Evolutionary conservation across 768 basidiomycete species (phyloP), one percentile per base, ranked within the genome.

Genomic region (Mycena galericulata): DNA sequence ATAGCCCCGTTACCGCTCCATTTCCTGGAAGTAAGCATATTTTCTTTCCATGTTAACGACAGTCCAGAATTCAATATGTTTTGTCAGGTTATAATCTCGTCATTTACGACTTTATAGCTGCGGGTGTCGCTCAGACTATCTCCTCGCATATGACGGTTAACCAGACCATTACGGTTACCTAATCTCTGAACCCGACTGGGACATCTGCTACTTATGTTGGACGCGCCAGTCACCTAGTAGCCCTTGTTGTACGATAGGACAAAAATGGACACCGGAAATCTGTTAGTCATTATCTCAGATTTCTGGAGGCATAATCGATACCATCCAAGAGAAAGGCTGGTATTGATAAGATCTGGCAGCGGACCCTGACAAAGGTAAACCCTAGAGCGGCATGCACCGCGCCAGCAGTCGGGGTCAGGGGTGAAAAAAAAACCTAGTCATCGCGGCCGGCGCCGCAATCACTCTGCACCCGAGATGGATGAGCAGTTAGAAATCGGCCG

Each of bases 21-120:
- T 32, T 45, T 36, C 22, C 27, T 60, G 46, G 58, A 12, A 60
- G 58, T 60, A 60, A 60, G 58, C 58, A 34, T 60, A 47, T 60
- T n/a, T n/a, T 47, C 34, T 60, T 60, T 49, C 58, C 14, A 47
- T 60, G 22, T 47, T 17, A 47, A 60, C 45, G 58, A 60, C 45
- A 56, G 54, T 56, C 54, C 24, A n/a, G 54, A 36, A 60, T 47
- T 60, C 30, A 60, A n/a, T n/a, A 47, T 47, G 47, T 49, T 60
- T 60, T 60, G n/a, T 60, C 58, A 60, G 58, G 58, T 46, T 60
- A 60, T 60, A 49, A 60, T 47, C 58, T 60, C 58, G 58, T 60
- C 30, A 47, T 49, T 47, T 60, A 60, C 58, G 58, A 60, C 58
- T 45, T 60, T 60, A 45, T 45, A 22, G 49, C 58, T 47, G 58